Base-by-base conservation (phyloP, 202 grass and related monocot genomes). In the Sporobolus alterniflorus region DNA sequence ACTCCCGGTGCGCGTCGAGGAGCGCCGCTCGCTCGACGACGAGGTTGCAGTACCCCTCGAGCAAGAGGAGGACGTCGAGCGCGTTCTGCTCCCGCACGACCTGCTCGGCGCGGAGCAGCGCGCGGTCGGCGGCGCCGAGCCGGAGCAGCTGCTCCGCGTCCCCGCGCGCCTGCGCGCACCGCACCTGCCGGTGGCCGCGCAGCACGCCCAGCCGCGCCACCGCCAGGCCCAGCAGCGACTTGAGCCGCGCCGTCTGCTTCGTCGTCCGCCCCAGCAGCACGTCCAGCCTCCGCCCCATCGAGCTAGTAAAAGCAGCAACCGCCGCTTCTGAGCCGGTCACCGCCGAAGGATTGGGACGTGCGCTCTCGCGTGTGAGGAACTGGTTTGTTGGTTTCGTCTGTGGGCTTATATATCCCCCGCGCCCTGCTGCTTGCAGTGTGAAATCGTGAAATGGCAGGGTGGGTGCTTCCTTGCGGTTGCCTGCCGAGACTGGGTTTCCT, bases 101-200 rank as follows among this genome's bases (percentile, higher is more conserved):
- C 66, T 99, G 89, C 85, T 99, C 96, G 49, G 87, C 91, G n/a
- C 93, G 93, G 2, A 90, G 89, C 26, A 99, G 83, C 10, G 96
- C 96, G 34, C 87, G 89, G 83, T 99, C 96, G 32, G 81, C 39
- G 44, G 89, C 87, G 33, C 93, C 89, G 6, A 96, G 85, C 1
- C 76, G 85, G 22, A 99, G 91, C 85, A 99, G 93, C 87, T 96
- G 89, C 41, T 88, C 87, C 20, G 92, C 96, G 74, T 99, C 93
- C 1, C 84, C 89, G 31, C 91, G 85, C 55, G 91, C 80, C 81
- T 94, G 88, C 82, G 36, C 68, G 78, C 82, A 87, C 28, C 89
- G 91, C 80, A 89, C 91, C 65, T 81, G 83, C 4, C 88, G 87
- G 84, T 86, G 93, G 8, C 55, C 89, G 0, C 93, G 93, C 80